These are phyloP conservation scores for Clitocybe nebularis DNA, from an alignment of 1,284 basidiomycete species.

Conservation along the genomic window DNA sequence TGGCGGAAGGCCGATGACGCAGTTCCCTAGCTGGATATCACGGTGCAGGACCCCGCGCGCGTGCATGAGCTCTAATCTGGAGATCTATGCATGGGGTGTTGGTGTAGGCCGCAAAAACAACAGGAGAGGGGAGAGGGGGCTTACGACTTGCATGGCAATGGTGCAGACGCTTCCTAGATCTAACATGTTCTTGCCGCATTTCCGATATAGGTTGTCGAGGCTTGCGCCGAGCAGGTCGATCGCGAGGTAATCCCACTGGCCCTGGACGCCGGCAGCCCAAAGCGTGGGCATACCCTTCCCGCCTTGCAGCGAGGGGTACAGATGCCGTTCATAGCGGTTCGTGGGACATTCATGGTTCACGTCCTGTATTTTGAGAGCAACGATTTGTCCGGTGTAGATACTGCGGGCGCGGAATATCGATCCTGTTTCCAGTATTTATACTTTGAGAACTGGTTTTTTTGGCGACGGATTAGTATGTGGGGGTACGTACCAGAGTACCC, in stretches of 20 bases:
- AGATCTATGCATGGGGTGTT: constrained; percentile 44
- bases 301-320: constrained; percentile 70
- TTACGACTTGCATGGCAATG: constrained; percentile 71
- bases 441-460: too few species aligned
- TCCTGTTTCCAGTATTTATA: too few species aligned
- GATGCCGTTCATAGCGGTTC: constrained; percentile 61
- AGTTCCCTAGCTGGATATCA: constrained; percentile 76
- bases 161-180: constrained; percentile 68
- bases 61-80: constrained; percentile 69
- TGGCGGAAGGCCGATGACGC: constrained; percentile 54
- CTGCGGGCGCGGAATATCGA: constrained; percentile 63
- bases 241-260: constrained; percentile 67
- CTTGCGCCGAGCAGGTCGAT: constrained; percentile 70
- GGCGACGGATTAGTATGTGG: neutral
- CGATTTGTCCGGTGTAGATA: constrained; percentile 50
- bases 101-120: neutral
- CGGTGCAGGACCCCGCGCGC: constrained; percentile 65
- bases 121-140: constrained; percentile 17
- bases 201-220: constrained; percentile 57
- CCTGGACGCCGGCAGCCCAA: constrained; percentile 56
- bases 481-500: constrained; percentile 47
- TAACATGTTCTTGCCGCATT: constrained; percentile 51
- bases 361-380: constrained; percentile 69
- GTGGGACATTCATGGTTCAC: constrained; percentile 69
- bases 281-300: constrained; percentile 70